A percentile compares a stretch with the other conserved stretches of the same genome.
Conservation (phyloP, 2,329 filamentous ascomycete species). For the Xylaria sp. region DNA sequence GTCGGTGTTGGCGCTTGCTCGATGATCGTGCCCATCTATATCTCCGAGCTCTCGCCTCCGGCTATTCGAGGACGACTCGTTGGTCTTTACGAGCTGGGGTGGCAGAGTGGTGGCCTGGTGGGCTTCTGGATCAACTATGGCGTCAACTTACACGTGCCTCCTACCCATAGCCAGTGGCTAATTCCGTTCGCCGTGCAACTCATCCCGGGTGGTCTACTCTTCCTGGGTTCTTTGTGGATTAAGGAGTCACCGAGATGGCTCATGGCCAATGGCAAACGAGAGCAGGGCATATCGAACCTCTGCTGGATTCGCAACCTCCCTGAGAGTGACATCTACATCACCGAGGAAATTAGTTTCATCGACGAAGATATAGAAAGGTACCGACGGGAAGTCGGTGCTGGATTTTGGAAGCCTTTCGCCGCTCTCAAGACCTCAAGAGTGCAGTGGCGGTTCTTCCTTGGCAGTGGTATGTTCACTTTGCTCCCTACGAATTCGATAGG, state of each 20-base stretch:
- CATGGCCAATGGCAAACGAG: conserved; percentile 68
- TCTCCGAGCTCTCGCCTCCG: conserved; percentile 68
- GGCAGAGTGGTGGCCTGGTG: conserved; percentile 70
- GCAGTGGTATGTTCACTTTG: conserved; percentile 55
- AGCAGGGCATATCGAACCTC: conserved; percentile 67
- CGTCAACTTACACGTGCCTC: conserved; percentile 61
- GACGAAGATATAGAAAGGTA: conserved; percentile 76
- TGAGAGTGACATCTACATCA: conserved; percentile 69
- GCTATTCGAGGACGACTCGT: conserved; percentile 72
- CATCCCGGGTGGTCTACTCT: conserved; percentile 71
- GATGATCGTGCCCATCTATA: conserved; percentile 72
- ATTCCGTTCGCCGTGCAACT: conserved; percentile 74
- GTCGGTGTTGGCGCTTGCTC: conserved; percentile 71
- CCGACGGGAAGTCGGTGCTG: conserved; percentile 69
- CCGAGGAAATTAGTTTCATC: conserved; percentile 77
- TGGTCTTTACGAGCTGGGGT: conserved; percentile 73
- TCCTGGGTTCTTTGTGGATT: conserved; percentile 68
- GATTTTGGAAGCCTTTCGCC: conserved; percentile 79
- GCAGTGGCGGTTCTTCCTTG: conserved; percentile 77
- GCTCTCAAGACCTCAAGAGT: conserved; percentile 66
- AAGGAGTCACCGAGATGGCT: conserved; percentile 77
- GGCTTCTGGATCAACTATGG: conserved; percentile 76
- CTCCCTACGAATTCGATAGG: background rate
- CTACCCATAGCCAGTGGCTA: conserved; percentile 67
- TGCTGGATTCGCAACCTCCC: conserved; percentile 73